Evolutionary conservation across 78 protist genomes (phyloP), one percentile per base, ranked within the genome.

Genomic region (Mantamonas sphyraenae): DNA sequence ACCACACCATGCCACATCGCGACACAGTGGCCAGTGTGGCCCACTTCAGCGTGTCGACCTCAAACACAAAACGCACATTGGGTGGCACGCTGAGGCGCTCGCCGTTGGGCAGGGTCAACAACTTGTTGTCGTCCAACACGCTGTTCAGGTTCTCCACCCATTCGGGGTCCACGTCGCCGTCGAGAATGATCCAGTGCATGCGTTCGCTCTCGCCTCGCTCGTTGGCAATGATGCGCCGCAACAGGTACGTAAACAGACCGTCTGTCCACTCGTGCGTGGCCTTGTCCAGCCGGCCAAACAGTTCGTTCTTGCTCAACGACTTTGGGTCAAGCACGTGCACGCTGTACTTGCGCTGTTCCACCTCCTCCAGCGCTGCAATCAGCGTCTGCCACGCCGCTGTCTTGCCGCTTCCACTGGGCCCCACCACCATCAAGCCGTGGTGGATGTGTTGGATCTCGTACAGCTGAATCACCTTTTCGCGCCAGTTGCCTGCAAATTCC

Each of bases 261-360:
- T 97, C 99, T 19, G 88, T 90, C 98, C 98, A 97, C 71, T 97
- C 99, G 39, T 97, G 85, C 31, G 99, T 92, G n/a, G 96, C 90
- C 17, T 76, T 42, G 64, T 96, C 98, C n/a, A 96, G 73, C 0
- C 81, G 35, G 34, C 99, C 99, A 67, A 86, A 95, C 68, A 96
- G 76, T 26, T 80, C 89, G 28, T 88, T 97, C 76, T 93, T 95
- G 35, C 92, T 39, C 62, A 96, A 77, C 2, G 99, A 89, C 82
- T 97, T 97, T 35, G 99, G 98, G 72, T 94, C 98, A 66, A 97
- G 73, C 24, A 86, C 90, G 74, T 89, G 57, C 4, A 81, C 38
- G n/a, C 45, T 73, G 17, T 80, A 81, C 51, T 79, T 38, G 16
- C 37, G 33, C 55, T 30, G 30, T 14, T 83, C 82, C n/a, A 88